These are phyloP conservation scores for Noccaea bulbosa DNA, from an alignment of 345 rosid species.

Conservation along the genomic window DNA sequence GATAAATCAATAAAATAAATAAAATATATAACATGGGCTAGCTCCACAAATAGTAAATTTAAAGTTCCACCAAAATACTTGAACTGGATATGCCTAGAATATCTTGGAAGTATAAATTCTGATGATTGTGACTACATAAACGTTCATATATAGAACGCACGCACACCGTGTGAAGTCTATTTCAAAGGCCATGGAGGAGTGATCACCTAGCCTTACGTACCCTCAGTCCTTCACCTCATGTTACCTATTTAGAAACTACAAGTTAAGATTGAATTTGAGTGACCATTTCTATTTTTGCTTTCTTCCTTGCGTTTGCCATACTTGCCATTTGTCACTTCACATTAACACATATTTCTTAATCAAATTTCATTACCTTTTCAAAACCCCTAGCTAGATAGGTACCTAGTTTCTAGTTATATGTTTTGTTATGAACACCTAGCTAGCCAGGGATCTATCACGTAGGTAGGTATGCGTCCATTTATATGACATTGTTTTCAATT, in stretches of 20 bases:
- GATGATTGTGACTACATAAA: slow-evolving; percentile 2
- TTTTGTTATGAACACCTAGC: slow-evolving; percentile 29
- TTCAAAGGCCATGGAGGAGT: slow-evolving; percentile 30
- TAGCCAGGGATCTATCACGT: slow-evolving; percentile 20
- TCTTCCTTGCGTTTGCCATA: slow-evolving; percentile 39
- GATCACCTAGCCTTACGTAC: slow-evolving; percentile 27
- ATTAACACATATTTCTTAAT: slow-evolving; percentile 17
- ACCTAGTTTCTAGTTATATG: slow-evolving; percentile 18
- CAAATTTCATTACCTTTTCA: slow-evolving; percentile 22
- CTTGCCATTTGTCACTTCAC: slow-evolving; percentile 40
- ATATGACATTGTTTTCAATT: slow-evolving; percentile 22
- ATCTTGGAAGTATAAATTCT: slow-evolving; percentile 13
- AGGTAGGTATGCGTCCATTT: slow-evolving; percentile 38
- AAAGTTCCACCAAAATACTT: slow-evolving; percentile 18
- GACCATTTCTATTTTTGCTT: slow-evolving; percentile 32
- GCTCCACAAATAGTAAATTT: slow-evolving; percentile 28
- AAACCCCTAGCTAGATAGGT: slow-evolving; percentile 27
- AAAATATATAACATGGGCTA: neutral
- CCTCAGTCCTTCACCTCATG: slow-evolving; percentile 41
- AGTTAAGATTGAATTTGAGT: slow-evolving; percentile 28
- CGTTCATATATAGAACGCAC: neutral
- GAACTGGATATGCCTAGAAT: slow-evolving; percentile 27
- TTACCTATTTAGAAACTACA: slow-evolving; percentile 43
- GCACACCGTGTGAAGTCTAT: slow-evolving; percentile 23
- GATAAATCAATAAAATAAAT: neutral